Percentiles rank a stretch among this genome's conserved stretches.
These are phyloP conservation scores for Colletotrichum sp. DNA, from an alignment of 2,329 filamentous ascomycete genomes.

Conservation along the genomic window DNA sequence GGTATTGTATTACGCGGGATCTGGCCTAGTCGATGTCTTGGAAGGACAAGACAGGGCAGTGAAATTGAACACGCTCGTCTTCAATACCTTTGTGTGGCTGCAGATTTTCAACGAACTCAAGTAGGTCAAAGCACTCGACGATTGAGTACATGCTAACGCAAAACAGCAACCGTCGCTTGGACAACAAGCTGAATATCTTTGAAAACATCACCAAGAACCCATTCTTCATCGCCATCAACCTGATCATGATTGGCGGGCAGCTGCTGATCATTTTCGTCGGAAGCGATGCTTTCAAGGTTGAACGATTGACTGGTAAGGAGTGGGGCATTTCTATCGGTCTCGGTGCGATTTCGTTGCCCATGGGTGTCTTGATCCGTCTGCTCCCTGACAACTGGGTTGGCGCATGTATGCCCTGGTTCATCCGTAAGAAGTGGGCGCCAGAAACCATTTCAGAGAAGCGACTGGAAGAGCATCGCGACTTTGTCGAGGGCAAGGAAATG, in stretches of 20 bases:
- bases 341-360: constrained; percentile 76
- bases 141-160: constrained; percentile 37
- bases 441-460: constrained; percentile 24
- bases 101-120: constrained; percentile 66
- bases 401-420: constrained; percentile 29
- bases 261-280: constrained; percentile 86
- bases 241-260: constrained; percentile 84
- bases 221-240: constrained; percentile 83
- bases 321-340: constrained; percentile 86
- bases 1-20: constrained; percentile 15
- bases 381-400: constrained; percentile 68
- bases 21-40: background rate
- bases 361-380: constrained; percentile 74
- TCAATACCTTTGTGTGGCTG: constrained; percentile 91
- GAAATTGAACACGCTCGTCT: constrained; percentile 69
- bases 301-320: constrained; percentile 66
- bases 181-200: constrained; percentile 89
- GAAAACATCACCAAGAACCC: constrained; percentile 80
- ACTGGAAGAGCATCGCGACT: constrained; percentile 18
- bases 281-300: constrained; percentile 74
- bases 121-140: constrained; percentile 51
- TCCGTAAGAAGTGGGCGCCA: constrained; percentile 30
- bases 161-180: constrained; percentile 75
- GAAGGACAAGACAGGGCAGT: constrained; percentile 44
- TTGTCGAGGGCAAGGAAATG: constrained; percentile 26